A percentile compares a stretch with the other conserved stretches of the same genome.
Conservation (phyloP, 768 basidiomycete species). For the Lentinus brumalis region DNA sequence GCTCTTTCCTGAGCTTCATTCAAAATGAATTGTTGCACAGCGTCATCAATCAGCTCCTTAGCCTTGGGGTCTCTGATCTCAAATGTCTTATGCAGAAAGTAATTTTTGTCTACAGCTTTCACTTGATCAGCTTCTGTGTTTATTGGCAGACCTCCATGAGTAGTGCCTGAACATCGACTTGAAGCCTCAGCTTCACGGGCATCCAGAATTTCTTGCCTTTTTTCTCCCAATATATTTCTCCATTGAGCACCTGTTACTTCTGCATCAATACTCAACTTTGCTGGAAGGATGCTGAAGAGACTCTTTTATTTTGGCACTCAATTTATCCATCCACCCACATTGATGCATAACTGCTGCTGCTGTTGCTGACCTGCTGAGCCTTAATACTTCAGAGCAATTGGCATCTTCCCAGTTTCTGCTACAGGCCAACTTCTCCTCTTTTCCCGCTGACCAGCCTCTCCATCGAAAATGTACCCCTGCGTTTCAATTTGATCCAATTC, state of each 20-base stretch:
- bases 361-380: background rate
- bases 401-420: background rate
- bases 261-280: background rate
- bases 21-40: too few relatives aligned
- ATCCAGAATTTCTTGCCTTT: background rate
- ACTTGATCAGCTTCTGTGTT: too few relatives aligned
- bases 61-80: too few relatives aligned
- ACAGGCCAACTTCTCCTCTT: background rate
- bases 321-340: background rate
- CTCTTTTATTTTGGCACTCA: background rate
- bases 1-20: too few relatives aligned
- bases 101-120: too few relatives aligned
- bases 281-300: background rate
- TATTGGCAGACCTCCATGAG: too few relatives aligned
- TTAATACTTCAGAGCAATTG: background rate
- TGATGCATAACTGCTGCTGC: background rate
- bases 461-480: background rate
- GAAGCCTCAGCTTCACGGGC: background rate
- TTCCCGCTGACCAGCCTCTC: background rate
- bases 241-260: background rate
- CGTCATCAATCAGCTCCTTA: too few relatives aligned
- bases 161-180: too few relatives aligned
- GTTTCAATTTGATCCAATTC: background rate
- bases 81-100: too few relatives aligned
- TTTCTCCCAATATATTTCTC: background rate